These are phyloP conservation scores for Saccharum hybrid DNA, from an alignment of 202 grass and related monocot species.

Conservation along the genomic window DNA sequence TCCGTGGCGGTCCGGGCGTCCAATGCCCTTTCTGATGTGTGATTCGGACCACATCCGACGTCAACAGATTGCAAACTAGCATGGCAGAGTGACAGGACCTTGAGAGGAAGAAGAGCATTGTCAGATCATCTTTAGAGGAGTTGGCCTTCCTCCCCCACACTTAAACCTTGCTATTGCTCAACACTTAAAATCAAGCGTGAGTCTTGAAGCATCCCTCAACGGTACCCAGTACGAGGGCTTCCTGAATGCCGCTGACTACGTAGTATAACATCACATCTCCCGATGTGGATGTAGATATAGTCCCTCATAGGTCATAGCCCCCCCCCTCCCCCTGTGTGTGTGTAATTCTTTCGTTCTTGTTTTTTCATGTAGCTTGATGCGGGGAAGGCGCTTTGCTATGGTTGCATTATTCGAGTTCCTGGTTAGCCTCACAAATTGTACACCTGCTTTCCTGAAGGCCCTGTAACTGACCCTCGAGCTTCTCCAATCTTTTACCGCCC, in stretches of 20 bases:
- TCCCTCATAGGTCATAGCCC: neutral
- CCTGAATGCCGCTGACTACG: constrained; percentile 75
- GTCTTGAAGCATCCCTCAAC: no score
- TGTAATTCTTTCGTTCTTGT: constrained; percentile 38
- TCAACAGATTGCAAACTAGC: no score
- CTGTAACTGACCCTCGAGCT: constrained; percentile 15
- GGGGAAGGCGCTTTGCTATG: constrained; percentile 2
- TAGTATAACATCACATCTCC: constrained; percentile 39
- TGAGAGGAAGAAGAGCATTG: no score
- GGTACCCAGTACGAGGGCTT: constrained; percentile 71
- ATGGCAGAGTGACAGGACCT: no score
- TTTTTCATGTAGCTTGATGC: constrained; percentile 39
- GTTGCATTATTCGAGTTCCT: constrained; percentile 35
- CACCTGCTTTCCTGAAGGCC: neutral
- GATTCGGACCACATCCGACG: no score
- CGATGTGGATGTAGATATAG: constrained; percentile 6
- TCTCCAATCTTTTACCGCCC: neutral
- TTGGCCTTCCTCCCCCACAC: no score
- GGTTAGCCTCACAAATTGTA: constrained; percentile 41
- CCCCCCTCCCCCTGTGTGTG: neutral
- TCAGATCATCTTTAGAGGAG: no score
- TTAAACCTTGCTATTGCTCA: no score
- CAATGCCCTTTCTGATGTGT: no score
- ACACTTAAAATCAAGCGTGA: no score
- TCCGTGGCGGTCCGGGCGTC: no score